These are phyloP conservation scores for Trypanosoma lewisi DNA, from an alignment of 208 protist species.

Conservation along the genomic window DNA sequence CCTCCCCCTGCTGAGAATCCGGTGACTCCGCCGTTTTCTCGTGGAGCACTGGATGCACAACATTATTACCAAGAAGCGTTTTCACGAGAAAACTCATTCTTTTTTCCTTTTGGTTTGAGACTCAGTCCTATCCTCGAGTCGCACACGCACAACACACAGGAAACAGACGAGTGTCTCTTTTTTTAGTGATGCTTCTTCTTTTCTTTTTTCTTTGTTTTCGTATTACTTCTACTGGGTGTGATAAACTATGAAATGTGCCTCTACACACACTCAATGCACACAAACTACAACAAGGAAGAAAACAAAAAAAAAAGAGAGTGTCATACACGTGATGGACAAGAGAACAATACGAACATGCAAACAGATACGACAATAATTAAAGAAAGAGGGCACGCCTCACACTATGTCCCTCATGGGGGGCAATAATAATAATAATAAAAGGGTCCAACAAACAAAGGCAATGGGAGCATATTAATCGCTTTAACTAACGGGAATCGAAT, in stretches of 20 bases:
- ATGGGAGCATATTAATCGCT: background rate
- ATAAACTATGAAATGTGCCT: background rate
- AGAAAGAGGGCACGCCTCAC: slow-evolving; percentile 12
- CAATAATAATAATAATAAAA: no score
- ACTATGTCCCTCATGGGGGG: background rate
- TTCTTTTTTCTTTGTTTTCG: background rate
- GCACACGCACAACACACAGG: background rate
- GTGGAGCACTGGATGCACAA: slow-evolving; percentile 58
- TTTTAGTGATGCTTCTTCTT: background rate
- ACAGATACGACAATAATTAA: background rate
- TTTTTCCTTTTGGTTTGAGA: no score
- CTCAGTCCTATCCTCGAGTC: no score
- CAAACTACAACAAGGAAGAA: background rate
- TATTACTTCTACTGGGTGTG: no score
- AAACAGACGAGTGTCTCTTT: background rate
- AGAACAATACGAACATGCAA: background rate
- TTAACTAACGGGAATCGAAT: slow-evolving; percentile 3
- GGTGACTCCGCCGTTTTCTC: background rate
- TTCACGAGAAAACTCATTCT: slow-evolving; percentile 84
- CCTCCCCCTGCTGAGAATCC: background rate
- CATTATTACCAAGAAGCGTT: slow-evolving; percentile 60
- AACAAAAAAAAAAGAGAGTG: background rate
- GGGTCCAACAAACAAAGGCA: slow-evolving; percentile 5
- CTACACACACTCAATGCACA: background rate
- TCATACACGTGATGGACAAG: no score